Evolutionary conservation across 148 eudicot genomes (phyloP), one percentile per base, ranked within the genome.

Genomic region (Amaranthus hypochondriacus): DNA sequence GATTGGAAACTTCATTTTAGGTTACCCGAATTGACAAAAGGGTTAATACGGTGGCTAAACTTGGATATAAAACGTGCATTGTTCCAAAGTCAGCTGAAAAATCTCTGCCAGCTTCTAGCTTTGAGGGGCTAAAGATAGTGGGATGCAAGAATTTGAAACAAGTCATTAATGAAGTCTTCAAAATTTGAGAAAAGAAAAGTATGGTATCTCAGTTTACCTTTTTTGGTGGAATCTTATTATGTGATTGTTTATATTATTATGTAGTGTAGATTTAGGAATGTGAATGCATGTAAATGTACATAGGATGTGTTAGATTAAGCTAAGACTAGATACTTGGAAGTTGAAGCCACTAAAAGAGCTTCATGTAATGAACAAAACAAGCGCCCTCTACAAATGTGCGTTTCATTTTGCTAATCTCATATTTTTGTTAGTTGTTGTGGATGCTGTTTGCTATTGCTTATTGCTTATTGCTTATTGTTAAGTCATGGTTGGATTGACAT

Each of bases 11-110:
- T 50, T 58, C 28, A 59, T 68, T 79, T 65, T 74, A 95, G 99
- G 92, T 96, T 52, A 84, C 96, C 14, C 86, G 93, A 83, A 81
- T 96, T 83, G 99, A 92, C 18, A 96, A 89, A 82, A 89, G 99
- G 80, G 81, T 89, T 48, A 79, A 56, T 60, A 87, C 96, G 5
- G 80, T 96, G 70, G 91, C 88, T 11, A 89, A 96, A 83, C 87
- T 96, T 62, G 97, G 99, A 67, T 96, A 92, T 73, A 90, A 83
- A 67, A 86, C 66, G 69, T 96, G 99, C 53, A 60, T 96, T 10
- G 87, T 96, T 53, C 91, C 99, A 4, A 76, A 81, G 72, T 78
- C 79, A 7, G 89, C 88, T 42, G 83, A 58, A 80, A 80, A 84
- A 69, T 72, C 82, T 44, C 85, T 96, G 62, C 73, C 81, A 43